These are phyloP conservation scores for Penicillium roqueforti DNA, from an alignment of 495 filamentous ascomycete species.

Conservation along the genomic window DNA sequence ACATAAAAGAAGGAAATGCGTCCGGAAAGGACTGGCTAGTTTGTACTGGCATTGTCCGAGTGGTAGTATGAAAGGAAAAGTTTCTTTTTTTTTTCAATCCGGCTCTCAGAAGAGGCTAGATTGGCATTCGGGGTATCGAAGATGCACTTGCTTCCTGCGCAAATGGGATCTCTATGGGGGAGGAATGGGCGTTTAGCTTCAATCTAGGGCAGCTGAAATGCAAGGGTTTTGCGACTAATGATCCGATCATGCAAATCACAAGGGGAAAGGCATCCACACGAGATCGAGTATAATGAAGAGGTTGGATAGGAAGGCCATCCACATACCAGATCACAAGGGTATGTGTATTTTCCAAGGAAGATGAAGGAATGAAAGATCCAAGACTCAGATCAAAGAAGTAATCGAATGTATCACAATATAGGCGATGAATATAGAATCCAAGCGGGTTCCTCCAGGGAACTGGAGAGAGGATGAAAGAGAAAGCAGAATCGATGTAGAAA, in stretches of 20 bases:
- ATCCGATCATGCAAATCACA: constrained; percentile 23
- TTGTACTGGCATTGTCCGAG: constrained; percentile 44
- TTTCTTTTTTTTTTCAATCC: constrained; percentile 17
- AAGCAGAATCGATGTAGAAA: constrained; percentile 20
- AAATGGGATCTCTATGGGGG: constrained; percentile 30
- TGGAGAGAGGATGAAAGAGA: constrained; percentile 18
- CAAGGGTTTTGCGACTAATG: constrained; percentile 25
- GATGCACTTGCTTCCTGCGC: constrained; percentile 44
- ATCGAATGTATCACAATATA: constrained; percentile 2
- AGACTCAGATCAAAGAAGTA: constrained; percentile 3
- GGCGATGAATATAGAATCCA: constrained; percentile 11
- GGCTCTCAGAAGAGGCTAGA: constrained; percentile 21
- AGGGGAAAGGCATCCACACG: constrained; percentile 9
- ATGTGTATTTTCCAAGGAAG: constrained; percentile 1
- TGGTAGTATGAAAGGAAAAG: constrained; percentile 3
- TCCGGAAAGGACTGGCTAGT: constrained; percentile 48
- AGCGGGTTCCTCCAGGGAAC: constrained; percentile 45
- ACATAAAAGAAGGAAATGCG: constrained; percentile 70
- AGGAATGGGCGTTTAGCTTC: constrained; percentile 30
- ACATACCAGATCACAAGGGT: constrained; percentile 22
- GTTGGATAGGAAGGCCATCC: neutral
- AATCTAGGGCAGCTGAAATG: constrained; percentile 15
- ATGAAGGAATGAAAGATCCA: constrained; percentile 14
- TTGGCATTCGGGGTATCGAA: constrained; percentile 23
- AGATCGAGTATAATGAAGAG: neutral